Evolutionary conservation across 352 stramenopile species (phyloP), one percentile per base, ranked within the genome.

Genomic region (Phytophthora kernoviae): DNA sequence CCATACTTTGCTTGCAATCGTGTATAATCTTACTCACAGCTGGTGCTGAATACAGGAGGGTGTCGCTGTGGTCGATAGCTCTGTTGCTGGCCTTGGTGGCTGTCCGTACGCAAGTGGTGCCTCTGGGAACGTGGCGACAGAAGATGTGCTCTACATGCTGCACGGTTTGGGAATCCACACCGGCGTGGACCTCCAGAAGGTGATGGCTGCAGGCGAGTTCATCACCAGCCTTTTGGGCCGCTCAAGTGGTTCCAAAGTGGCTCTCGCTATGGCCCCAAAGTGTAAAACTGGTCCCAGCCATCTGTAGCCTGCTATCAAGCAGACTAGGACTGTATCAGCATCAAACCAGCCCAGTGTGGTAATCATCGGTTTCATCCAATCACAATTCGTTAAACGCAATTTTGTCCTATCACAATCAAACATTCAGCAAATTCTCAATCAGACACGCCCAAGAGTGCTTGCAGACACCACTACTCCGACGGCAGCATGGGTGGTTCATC

Each of bases 131-230:
- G 93, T 99, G 15, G 94, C 96, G 9, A 99, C 96, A 0, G 96
- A 99, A 74, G 96, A 99, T 70, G 91, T 99, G 40, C 79, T 99
- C 6, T 99, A 99, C 79, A 98, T 99, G 96, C 65, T 99, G 30
- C 72, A 99, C 47, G 96, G 96, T 11, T 76, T 99, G 39, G 95
- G 96, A 32, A 92, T 99, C 30, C 62, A 78, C n/a, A 99, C 96
- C 10, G 96, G 95, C 37, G 89, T 98, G 15, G 86, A 98, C 71
- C 59, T 99, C n/a, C 40, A 89, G 18, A 92, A 94, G 73, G 70
- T 99, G n/a, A 87, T 97, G 18, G 77, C 91, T 41, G 90, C 86
- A 17, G 90, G 94, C 14, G 73, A 88, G 1, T 98, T 94, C 62
- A 98, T 98, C 52, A 92, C 77, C 21, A 77, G 75, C 15, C 54